Conservation (phyloP, 108 stramenopile genomes). For the Cyclotella baltica region DNA sequence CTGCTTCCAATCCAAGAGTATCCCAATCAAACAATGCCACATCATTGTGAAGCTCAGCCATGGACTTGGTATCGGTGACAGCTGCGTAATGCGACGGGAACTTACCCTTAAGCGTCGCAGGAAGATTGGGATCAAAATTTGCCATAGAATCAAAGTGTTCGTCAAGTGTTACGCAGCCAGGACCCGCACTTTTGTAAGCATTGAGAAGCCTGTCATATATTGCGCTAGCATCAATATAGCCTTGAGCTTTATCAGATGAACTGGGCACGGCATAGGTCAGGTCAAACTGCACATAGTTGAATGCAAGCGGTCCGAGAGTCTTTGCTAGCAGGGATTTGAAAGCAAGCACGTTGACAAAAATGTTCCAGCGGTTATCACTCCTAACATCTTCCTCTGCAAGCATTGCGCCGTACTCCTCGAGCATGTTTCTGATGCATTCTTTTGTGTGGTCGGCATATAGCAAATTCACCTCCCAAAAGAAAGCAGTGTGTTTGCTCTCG, state of each 20-base stretch:
- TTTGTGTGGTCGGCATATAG: background rate
- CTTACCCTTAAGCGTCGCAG: background rate
- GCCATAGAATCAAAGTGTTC: background rate
- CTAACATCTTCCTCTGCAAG: background rate
- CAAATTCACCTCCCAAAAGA: slow-evolving; percentile 16
- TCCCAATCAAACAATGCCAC: background rate
- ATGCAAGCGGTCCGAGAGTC: background rate
- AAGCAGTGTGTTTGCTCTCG: background rate
- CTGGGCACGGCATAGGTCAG: background rate
- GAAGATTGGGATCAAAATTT: background rate
- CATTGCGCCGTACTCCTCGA: background rate
- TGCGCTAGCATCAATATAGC: background rate
- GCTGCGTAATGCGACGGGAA: background rate
- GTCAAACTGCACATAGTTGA: background rate
- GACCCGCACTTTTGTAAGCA: background rate
- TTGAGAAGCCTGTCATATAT: slow-evolving; percentile 3
- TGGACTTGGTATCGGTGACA: background rate
- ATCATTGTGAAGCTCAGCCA: background rate
- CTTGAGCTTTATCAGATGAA: background rate
- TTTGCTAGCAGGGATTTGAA: background rate
- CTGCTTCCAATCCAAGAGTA: background rate
- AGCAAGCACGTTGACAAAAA: background rate
- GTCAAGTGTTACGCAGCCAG: background rate
- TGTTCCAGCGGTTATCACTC: slow-evolving; percentile 7
- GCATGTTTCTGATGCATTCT: background rate